Conservation (phyloP, 2,329 filamentous ascomycete genomes). For the Fusarium sp. region DNA sequence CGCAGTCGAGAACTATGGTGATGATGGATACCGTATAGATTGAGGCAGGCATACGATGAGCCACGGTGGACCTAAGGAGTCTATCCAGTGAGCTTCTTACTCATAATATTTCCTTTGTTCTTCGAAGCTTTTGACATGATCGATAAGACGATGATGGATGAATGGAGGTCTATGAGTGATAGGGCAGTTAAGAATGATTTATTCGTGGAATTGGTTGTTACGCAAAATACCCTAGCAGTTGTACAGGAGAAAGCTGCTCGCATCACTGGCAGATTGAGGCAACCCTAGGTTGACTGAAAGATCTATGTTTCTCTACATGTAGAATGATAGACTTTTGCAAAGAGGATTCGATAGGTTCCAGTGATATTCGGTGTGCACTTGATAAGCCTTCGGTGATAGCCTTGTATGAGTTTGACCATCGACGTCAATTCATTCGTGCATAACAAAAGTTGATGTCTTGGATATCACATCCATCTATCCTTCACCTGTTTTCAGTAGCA, state of each 20-base stretch:
- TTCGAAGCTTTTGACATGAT: conserved; percentile 10
- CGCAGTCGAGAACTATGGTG: conserved; percentile 46
- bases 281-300: conserved; percentile 31
- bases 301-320: conserved; percentile 17
- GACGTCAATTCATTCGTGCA: conserved; percentile 3
- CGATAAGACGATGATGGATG: background rate
- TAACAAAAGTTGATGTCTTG: background rate
- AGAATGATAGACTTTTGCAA: conserved; percentile 20
- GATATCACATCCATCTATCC: background rate
- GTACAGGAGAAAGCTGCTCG: conserved; percentile 30
- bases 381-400: background rate
- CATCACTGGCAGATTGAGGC: conserved; percentile 34
- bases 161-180: conserved; percentile 6
- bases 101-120: conserved; percentile 23
- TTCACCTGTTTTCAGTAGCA: background rate
- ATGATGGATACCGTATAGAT: conserved; percentile 10
- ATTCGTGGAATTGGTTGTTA: conserved; percentile 33
- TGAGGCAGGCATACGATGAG: background rate
- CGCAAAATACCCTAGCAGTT: conserved; percentile 42
- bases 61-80: background rate
- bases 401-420: background rate
- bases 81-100: background rate
- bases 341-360: background rate
- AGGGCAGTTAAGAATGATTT: conserved; percentile 20
- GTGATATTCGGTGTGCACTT: background rate